Conservation (phyloP, 768 basidiomycete species). For the Lactarius indigo region DNA sequence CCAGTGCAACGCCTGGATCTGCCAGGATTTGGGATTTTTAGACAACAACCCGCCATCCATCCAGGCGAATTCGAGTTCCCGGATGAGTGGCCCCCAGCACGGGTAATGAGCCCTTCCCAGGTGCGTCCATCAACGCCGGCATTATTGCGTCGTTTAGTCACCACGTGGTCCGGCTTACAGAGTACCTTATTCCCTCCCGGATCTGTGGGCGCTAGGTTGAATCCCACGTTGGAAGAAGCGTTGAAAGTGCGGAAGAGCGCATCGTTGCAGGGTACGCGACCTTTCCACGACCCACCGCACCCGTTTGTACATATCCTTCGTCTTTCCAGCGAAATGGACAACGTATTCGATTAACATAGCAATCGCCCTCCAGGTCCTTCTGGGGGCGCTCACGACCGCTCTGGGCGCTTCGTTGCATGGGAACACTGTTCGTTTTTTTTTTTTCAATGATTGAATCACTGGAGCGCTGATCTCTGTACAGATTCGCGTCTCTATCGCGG, state of each 20-base stretch:
- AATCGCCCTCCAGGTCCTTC: constrained; percentile 27
- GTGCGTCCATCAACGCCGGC: background rate
- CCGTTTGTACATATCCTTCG: background rate
- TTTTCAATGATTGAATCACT: background rate
- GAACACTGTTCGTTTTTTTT: background rate
- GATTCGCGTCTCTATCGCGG: constrained; percentile 35
- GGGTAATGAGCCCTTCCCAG: background rate
- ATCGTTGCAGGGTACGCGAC: background rate
- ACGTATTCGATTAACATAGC: constrained; percentile 26
- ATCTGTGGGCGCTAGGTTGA: background rate
- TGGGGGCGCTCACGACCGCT: constrained; percentile 28
- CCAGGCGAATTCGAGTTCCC: background rate
- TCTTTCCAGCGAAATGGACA: background rate
- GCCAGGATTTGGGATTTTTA: background rate
- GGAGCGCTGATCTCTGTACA: constrained; percentile 23
- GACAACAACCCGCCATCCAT: background rate
- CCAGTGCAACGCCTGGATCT: background rate
- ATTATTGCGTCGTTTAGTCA: background rate
- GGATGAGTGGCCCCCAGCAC: background rate
- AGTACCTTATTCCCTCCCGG: background rate
- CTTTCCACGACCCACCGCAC: background rate
- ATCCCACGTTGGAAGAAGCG: background rate
- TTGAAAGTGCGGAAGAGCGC: background rate
- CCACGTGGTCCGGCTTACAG: background rate
- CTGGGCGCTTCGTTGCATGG: constrained; percentile 23